Base-by-base conservation (phyloP, 768 basidiomycete genomes). In the Naganishia friedmannii region DNA sequence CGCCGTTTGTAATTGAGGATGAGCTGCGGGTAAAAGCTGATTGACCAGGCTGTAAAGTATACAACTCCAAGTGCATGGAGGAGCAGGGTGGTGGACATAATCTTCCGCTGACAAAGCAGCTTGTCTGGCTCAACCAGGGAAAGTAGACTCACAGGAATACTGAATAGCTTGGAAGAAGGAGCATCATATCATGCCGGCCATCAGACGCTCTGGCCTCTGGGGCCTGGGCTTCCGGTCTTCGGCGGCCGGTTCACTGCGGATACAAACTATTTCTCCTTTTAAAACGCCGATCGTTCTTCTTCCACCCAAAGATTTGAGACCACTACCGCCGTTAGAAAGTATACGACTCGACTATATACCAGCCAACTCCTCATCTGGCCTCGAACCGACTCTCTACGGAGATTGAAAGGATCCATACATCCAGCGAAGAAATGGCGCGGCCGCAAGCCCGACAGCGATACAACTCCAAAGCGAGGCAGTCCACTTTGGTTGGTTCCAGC, bases 381-480 rank as follows among this genome's bases (percentile, higher is more conserved):
- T 34, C 19, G n/a, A 19, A 32, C 29, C 10, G 2, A 17, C 31
- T 57, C 6, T 21, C 8, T 55, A 55, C 7, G 28, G 23, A 29
- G 7, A 32, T 19, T 34, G 29, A 57, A 1, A 10, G 32, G 15
- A 31, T 21, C 32, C 31, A 17, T 65, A 5, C 29, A 46, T 65
- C n/a, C 29, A 12, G 12, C 37, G n/a, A 53, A 54, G n/a, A n/a
- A 28, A 69, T 37, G 28, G 67, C 70, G 53, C 37, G 68, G n/a
- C 78, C 79, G n/a, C 78, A 78, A 23, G 74, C 73, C 10, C 55
- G 73, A 58, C 70, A 79, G 69, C 69, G 82, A 67, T 82, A 79
- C 78, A 91, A 90, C 76, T 84, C 87, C 10, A 89, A 87, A 76
- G 91, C 89, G 1, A 85, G 90, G 68, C 84, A 84, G 53, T 88